Percentiles rank a stretch among this genome's conserved stretches.
Conservation (phyloP, 2,329 filamentous ascomycete species). For the Magnaporthales sp. region DNA sequence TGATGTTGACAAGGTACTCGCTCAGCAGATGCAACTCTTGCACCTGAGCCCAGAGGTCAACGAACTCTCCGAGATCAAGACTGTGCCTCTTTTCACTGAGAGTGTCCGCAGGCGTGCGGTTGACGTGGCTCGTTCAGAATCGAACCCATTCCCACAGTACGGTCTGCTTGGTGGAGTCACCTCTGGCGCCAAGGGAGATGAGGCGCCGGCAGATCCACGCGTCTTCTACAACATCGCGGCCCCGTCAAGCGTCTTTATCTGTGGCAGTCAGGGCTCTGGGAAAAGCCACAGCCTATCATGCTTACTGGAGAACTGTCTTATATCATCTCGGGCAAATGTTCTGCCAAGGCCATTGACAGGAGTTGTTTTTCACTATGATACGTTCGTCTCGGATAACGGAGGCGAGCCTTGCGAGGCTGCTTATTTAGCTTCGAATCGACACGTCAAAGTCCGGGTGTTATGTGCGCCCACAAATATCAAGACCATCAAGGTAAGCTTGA, state of each 20-base stretch:
- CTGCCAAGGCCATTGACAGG: slow-evolving; percentile 46
- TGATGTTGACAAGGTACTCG: background rate
- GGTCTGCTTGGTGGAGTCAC: background rate
- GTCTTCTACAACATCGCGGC: slow-evolving; percentile 36
- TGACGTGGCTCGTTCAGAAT: background rate
- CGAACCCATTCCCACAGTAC: background rate
- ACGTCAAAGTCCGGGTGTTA: slow-evolving; percentile 41
- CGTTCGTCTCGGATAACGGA: slow-evolving; percentile 36
- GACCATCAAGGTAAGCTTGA: slow-evolving; percentile 24
- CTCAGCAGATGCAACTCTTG: background rate
- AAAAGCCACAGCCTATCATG: slow-evolving; percentile 54
- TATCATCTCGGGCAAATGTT: slow-evolving; percentile 31
- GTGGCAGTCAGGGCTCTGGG: slow-evolving; percentile 54
- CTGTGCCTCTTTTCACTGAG: background rate
- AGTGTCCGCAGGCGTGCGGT: background rate
- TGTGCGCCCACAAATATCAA: slow-evolving; percentile 44
- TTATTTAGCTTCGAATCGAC: slow-evolving; percentile 34
- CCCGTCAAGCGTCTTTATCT: slow-evolving; percentile 54
- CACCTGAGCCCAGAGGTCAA: background rate
- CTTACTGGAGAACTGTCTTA: slow-evolving; percentile 47
- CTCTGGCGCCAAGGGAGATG: background rate
- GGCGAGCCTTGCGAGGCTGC: slow-evolving; percentile 52
- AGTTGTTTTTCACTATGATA: slow-evolving; percentile 58
- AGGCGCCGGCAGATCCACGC: slow-evolving; percentile 17
- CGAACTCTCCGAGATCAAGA: background rate